These are phyloP conservation scores for Fusarium keratoplasticum DNA, from an alignment of 2,329 filamentous ascomycete genomes.

Conservation along the genomic window DNA sequence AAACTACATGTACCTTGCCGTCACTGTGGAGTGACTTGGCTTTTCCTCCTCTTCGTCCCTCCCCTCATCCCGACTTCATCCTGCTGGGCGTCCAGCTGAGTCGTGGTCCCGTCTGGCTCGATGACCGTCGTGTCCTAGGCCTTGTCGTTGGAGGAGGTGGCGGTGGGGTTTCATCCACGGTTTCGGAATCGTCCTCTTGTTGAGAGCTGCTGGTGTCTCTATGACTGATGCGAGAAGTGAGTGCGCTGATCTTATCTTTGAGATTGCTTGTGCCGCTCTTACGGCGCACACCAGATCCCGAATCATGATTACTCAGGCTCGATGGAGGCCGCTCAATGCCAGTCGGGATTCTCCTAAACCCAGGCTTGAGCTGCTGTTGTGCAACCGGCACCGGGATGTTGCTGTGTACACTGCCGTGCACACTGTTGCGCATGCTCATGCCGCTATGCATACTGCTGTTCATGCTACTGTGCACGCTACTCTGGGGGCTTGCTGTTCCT, in stretches of 20 bases:
- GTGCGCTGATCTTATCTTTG: constrained; percentile 51
- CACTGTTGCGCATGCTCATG: constrained; percentile 20
- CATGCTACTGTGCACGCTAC: constrained; percentile 31
- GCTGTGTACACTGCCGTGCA: constrained; percentile 32
- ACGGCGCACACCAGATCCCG: constrained; percentile 41
- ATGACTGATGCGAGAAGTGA: constrained; percentile 47
- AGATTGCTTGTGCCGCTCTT: constrained; percentile 47
- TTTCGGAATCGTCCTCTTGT: constrained; percentile 38
- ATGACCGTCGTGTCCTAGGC: constrained; percentile 33
- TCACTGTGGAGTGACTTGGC: constrained; percentile 7
- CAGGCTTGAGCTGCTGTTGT: constrained; percentile 26
- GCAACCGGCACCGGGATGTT: constrained; percentile 25
- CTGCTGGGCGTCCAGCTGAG: constrained; percentile 30
- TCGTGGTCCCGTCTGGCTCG: constrained; percentile 32
- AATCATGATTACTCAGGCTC: constrained; percentile 46
- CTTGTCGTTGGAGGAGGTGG: not conserved
- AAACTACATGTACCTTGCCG: constrained; percentile 9
- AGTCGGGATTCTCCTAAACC: constrained; percentile 39
- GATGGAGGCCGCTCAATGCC: constrained; percentile 47
- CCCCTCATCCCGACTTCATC: constrained; percentile 22
- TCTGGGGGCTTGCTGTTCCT: constrained; percentile 47
- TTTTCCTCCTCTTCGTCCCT: constrained; percentile 7
- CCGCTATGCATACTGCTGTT: constrained; percentile 34
- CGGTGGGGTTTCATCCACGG: constrained; percentile 27
- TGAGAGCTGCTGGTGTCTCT: constrained; percentile 34